Base-by-base conservation (phyloP, 352 stramenopile species). In the Pythium rhizo-oryzae region DNA sequence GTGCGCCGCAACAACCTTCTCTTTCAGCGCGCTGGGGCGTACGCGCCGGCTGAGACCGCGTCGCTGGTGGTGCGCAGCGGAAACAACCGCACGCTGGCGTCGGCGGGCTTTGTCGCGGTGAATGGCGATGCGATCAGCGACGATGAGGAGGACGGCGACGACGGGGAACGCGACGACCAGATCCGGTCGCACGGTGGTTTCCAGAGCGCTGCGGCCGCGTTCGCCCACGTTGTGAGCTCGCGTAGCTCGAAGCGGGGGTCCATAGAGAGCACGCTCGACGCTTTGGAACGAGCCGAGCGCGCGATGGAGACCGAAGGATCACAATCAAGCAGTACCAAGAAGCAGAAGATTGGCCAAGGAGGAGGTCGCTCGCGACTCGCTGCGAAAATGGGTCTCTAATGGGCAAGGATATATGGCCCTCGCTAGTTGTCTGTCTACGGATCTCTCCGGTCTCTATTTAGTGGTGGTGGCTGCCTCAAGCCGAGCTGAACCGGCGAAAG, bases 21-120 rank as follows among this genome's bases (percentile, higher is more conserved):
- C 2, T 79, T 77, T 47, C 70, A 63, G 6, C 77, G 77, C 16
- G 78, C 75, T 18, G 80, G 79, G 0, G 81, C 77, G 1, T 91
- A 89, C 50, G 76, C 43, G 0, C 79, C 79, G 25, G 59, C 81
- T 47, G 51, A 86, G 67, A 89, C 79, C 2, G 84, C 73, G 46
- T 83, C 78, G 0, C 58, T 89, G 7, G 70, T 89, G 4, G 77
- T 90, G 55, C 70, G 69, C 67, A 58, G 23, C 8, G 70, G 53
- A 30, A 64, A 61, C 28, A 25, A 65, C n/a, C 66, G 70, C 4
- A 43, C 68, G 25, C 65, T 90, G 16, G 80, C 78, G 46, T 73
- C 80, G 4, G 69, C 76, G 8, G 80, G 82, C 0, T 90, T 90
- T 59, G 74, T 89, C 4, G 82, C 75, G 16, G 82, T 89, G 7